Evolutionary conservation across 345 rosid species (phyloP).

Genomic region (Boechera stricta): DNA sequence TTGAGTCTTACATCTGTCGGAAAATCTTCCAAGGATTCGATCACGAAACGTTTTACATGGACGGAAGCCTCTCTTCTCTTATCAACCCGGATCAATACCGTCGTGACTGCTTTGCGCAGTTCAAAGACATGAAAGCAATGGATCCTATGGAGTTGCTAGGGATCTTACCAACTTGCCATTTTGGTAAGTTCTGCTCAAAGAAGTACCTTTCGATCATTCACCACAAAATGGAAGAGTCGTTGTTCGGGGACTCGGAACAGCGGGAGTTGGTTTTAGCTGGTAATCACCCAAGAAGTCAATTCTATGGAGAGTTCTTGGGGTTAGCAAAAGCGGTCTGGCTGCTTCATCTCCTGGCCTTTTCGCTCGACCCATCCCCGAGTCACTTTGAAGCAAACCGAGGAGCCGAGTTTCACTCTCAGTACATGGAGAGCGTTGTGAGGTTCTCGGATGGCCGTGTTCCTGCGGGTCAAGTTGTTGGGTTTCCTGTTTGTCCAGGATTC

Average conservation of each 20-base stretch:
- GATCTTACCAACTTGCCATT: slow-evolving; percentile 79
- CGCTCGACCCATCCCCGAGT: slow-evolving; percentile 83
- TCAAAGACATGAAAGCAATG: slow-evolving; percentile 91
- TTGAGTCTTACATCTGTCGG: slow-evolving; percentile 75
- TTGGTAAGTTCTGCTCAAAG: slow-evolving; percentile 87
- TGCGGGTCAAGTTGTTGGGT: slow-evolving; percentile 77
- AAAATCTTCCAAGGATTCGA: slow-evolving; percentile 87
- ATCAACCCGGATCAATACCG: slow-evolving; percentile 84
- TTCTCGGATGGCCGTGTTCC: slow-evolving; percentile 65
- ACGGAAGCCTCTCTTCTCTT: slow-evolving; percentile 81
- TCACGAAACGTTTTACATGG: slow-evolving; percentile 95
- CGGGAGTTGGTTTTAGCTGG: slow-evolving; percentile 65
- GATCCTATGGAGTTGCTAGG: slow-evolving; percentile 91
- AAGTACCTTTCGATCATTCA: slow-evolving; percentile 84
- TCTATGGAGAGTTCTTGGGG: slow-evolving; percentile 78
- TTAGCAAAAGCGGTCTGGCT: slow-evolving; percentile 87
- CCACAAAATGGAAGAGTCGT: slow-evolving; percentile 93
- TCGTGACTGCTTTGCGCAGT: slow-evolving; percentile 83
- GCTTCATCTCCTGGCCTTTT: slow-evolving; percentile 93
- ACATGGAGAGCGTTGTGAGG: slow-evolving; percentile 86
- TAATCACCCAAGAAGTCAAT: slow-evolving; percentile 84
- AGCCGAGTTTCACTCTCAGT: slow-evolving; percentile 76
- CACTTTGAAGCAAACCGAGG: slow-evolving; percentile 88
- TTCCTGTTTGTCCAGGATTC: slow-evolving; percentile 90
- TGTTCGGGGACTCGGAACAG: slow-evolving; percentile 87